phyloP scores from a whole-genome alignment of 345 rosid genomes.

The Populus davidiana region DNA sequence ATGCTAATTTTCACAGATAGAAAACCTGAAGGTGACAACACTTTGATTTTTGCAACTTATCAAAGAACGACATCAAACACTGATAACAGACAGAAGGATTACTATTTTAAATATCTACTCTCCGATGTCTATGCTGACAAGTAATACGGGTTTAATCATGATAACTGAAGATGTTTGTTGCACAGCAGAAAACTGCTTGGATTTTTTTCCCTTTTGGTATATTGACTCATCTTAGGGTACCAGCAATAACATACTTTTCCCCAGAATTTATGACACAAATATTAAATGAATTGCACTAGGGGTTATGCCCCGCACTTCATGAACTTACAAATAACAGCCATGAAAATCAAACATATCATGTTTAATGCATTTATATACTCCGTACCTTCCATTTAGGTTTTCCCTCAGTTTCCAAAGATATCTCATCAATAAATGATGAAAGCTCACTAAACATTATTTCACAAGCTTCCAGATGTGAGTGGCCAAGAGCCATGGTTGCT shows the following conservation, averaged over 20 bases:
- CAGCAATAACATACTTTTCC: conserved; percentile 1
- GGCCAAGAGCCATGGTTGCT: conserved; percentile 97
- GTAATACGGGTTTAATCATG: neutral
- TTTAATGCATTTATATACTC: too few species aligned
- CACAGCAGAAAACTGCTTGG: neutral
- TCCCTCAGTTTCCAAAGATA: conserved; percentile 87
- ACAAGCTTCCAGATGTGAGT: conserved; percentile 94
- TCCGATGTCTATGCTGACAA: neutral
- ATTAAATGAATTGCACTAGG: neutral
- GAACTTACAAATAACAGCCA: neutral
- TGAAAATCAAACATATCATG: neutral
- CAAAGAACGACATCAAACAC: neutral
- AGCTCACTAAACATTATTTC: conserved; percentile 92
- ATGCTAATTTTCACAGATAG: too few species aligned
- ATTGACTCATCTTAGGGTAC: neutral
- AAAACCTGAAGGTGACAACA: too few species aligned
- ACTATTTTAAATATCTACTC: neutral
- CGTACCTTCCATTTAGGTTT: conserved; percentile 97
- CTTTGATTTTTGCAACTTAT: too few species aligned
- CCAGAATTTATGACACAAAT: neutral
- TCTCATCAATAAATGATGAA: conserved; percentile 84
- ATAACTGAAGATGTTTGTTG: neutral
- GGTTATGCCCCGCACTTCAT: neutral
- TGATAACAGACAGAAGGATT: neutral
- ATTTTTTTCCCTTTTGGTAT: neutral